Percentiles rank a stretch among this genome's conserved stretches.
phyloP scores from a whole-genome alignment of 805 yeast species.

The Limtongozyma cylindracea region DNA sequence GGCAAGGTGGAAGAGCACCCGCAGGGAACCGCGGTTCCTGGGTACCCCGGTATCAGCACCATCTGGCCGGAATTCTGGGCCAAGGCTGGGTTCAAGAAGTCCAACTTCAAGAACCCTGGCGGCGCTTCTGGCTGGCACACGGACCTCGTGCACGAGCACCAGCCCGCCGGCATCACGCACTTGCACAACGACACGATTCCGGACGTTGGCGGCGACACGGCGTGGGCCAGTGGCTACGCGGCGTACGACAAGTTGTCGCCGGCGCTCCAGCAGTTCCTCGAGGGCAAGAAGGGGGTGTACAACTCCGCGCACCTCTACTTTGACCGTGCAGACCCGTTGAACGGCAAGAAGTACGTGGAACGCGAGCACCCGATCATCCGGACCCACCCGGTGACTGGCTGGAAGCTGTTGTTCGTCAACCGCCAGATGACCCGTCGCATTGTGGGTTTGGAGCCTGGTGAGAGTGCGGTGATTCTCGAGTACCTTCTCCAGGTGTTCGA shows the following conservation, averaged over 20 bases:
- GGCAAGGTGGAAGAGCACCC: constrained; percentile 8
- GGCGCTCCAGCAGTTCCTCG: constrained; percentile 4
- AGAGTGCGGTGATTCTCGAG: constrained; percentile 31
- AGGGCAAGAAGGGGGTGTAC: too few relatives aligned
- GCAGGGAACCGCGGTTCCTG: too few relatives aligned
- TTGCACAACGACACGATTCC: constrained; percentile 11
- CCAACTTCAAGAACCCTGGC: too few relatives aligned
- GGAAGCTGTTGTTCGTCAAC: constrained; percentile 14
- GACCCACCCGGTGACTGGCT: constrained; percentile 8
- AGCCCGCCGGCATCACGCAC: constrained; percentile 13
- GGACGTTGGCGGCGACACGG: constrained; percentile 3
- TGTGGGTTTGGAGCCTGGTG: constrained; percentile 49
- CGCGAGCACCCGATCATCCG: constrained; percentile 8
- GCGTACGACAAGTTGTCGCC: constrained; percentile 7
- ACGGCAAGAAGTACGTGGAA: constrained; percentile 4
- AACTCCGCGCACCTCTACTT: too few relatives aligned
- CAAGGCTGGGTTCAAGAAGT: too few relatives aligned
- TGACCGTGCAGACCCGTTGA: too few relatives aligned
- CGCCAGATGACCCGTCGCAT: constrained; percentile 38
- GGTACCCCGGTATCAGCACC: too few relatives aligned
- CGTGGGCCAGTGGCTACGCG: background rate
- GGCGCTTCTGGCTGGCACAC: constrained; percentile 10
- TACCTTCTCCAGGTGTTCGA: constrained; percentile 29
- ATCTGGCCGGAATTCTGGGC: too few relatives aligned
- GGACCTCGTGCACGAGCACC: constrained; percentile 11